Percentiles rank a stretch among this genome's conserved stretches.
Evolutionary conservation across 768 basidiomycete species (phyloP).

Genomic region (Cyclocybe cylindracea): DNA sequence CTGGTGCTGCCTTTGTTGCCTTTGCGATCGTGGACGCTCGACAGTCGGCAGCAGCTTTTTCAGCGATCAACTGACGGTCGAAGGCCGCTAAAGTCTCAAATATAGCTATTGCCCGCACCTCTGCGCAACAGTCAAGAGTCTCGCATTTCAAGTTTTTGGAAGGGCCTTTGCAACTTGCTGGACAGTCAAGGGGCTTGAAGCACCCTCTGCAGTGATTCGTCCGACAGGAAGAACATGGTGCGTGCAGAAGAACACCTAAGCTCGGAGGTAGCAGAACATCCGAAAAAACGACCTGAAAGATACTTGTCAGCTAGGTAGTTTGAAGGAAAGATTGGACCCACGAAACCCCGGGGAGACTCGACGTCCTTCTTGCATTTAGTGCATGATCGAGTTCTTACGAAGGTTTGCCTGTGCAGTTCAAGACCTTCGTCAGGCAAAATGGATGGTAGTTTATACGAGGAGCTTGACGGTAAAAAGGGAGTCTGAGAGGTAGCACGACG

Average conservation of each 20-base stretch:
- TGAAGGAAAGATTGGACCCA: constrained; percentile 24
- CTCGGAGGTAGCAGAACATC: constrained; percentile 26
- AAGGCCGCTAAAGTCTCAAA: constrained; percentile 52
- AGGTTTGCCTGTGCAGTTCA: constrained; percentile 32
- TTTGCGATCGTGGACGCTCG: constrained; percentile 35
- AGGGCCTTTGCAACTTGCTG: constrained; percentile 41
- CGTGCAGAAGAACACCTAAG: constrained; percentile 40
- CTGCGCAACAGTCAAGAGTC: constrained; percentile 44
- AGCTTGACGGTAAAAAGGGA: not conserved
- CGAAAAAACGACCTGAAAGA: constrained; percentile 27
- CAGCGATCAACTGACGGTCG: constrained; percentile 45
- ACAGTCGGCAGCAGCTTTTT: constrained; percentile 38
- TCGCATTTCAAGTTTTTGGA: constrained; percentile 31
- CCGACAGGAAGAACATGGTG: constrained; percentile 41
- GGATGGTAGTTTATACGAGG: not conserved
- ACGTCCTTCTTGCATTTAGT: constrained; percentile 35
- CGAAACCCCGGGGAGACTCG: constrained; percentile 41
- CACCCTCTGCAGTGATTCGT: constrained; percentile 53
- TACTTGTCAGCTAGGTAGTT: constrained; percentile 1
- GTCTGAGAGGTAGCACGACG: too few species aligned
- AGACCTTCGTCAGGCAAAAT: constrained; percentile 31
- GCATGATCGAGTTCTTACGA: constrained; percentile 36
- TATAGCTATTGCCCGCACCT: constrained; percentile 49
- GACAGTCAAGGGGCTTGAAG: constrained; percentile 38
- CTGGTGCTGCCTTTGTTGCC: constrained; percentile 16